Base-by-base conservation (phyloP, 2,329 filamentous ascomycete genomes). In the Trichoderma oligosporum region DNA sequence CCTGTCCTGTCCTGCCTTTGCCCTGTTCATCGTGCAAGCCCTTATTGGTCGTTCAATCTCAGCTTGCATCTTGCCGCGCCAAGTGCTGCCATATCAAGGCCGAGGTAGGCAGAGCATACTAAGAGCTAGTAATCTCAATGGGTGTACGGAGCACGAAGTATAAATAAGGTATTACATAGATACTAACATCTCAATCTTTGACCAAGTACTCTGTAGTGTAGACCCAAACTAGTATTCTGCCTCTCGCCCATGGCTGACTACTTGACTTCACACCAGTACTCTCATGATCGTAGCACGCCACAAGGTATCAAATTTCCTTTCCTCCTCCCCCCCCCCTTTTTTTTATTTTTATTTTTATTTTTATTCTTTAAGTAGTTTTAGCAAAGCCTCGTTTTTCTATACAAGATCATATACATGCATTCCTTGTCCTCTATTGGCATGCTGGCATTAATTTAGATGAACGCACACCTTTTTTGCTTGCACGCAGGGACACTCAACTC, bases 61-160 rank as follows among this genome's bases (percentile, higher is more conserved):
- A 48, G 44, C 54, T 57, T 45, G 45, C 54, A 57, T 49, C 54
- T 45, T 57, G 54, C 45, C 54, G 20, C 46, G 54, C 24, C 27
- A 14, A 42, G 36, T 35, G 11, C 49, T 53, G 38, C 35, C 49
- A 53, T 44, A 54, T 57, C 54, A 49, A 36, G 45, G 36, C 48
- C 20, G n/a, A 9, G 11, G 31, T 35, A 35, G 31, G 12, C 31
- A 14, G 31, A 35, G 11, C 12, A 35, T 2, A 7, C 12, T 7
- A 39, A 18, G 12, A 22, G 18, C 16, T 39, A 39, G 7, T 5
- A 18, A 16, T 16, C 16, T 18, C 11, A 16, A 39, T 39, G 11
- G 16, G 18, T 39, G 24, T 20, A 27, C 20, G n/a, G 22, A 29
- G n/a, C n/a, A n/a, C n/a, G n/a, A n/a, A n/a, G n/a, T n/a, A n/a